Conservation (phyloP, 225 moss, liverwort and hornwort genomes). For the Physcomitrium patens region DNA sequence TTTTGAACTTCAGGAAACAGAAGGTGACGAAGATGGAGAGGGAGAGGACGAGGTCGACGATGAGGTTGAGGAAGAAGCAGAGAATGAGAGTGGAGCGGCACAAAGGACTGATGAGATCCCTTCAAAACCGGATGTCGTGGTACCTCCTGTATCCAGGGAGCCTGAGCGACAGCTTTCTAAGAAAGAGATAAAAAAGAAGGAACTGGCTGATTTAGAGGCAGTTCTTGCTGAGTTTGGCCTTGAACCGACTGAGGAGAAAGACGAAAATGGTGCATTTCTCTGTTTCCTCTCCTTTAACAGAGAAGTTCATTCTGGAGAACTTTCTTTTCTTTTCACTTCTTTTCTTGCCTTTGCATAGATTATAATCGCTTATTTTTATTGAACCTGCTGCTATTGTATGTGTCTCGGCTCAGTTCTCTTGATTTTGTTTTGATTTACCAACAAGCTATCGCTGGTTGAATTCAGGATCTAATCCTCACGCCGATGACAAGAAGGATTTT, state of each 20-base stretch:
- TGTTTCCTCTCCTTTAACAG: neutral
- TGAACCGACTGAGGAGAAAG: conserved; percentile 54
- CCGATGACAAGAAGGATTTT: conserved; percentile 54
- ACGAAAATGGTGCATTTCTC: conserved; percentile 44
- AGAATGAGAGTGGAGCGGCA: conserved; percentile 45
- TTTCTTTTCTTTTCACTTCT: too few species aligned
- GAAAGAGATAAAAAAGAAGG: conserved; percentile 73
- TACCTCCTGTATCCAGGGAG: conserved; percentile 53
- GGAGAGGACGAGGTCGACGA: conserved; percentile 65
- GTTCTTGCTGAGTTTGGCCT: conserved; percentile 55
- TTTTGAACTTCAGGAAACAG: conserved; percentile 45
- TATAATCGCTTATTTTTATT: neutral
- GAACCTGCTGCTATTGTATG: neutral
- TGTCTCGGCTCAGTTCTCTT: neutral
- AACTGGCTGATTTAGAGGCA: conserved; percentile 64
- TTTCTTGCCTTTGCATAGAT: neutral
- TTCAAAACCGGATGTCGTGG: conserved; percentile 37
- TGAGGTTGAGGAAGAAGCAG: conserved; percentile 63
- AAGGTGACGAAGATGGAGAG: conserved; percentile 61
- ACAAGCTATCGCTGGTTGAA: conserved; percentile 19
- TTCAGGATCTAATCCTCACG: conserved; percentile 45
- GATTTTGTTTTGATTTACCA: neutral
- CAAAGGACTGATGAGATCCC: conserved; percentile 39
- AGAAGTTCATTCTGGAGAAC: too few species aligned
- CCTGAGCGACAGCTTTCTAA: conserved; percentile 72